Evolutionary conservation across 495 filamentous ascomycete species (phyloP).

Genomic region (Copromyces sp.): DNA sequence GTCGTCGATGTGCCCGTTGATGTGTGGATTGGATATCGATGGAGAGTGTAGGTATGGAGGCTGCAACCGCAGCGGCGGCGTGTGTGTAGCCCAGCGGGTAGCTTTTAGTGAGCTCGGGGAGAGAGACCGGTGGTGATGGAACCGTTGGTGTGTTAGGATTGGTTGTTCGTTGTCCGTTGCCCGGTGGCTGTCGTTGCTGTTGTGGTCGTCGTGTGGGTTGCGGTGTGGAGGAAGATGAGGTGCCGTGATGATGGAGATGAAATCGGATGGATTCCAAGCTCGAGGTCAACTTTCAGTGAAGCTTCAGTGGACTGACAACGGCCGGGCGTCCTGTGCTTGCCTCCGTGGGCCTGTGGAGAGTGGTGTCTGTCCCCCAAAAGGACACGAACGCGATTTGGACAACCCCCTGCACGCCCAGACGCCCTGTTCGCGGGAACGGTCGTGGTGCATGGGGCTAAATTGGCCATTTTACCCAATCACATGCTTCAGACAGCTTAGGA

Average conservation of each 20-base stretch:
- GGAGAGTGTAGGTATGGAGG: neutral
- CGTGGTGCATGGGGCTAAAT: neutral
- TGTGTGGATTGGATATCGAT: neutral
- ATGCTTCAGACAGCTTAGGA: neutral
- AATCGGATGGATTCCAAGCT: neutral
- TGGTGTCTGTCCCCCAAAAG: slow-evolving; percentile 14
- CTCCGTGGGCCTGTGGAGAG: neutral
- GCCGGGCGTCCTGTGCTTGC: neutral
- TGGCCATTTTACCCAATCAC: neutral
- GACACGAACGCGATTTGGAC: slow-evolving; percentile 31
- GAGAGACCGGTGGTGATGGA: neutral
- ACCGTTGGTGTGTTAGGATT: neutral
- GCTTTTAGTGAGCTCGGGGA: neutral
- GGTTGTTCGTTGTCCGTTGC: neutral
- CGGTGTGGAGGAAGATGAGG: neutral
- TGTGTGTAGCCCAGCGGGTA: neutral
- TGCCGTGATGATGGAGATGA: neutral
- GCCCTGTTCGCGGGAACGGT: neutral
- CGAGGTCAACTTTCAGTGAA: neutral
- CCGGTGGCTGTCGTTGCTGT: neutral
- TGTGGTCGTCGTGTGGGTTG: neutral
- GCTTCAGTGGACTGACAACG: neutral
- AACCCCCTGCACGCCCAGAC: neutral
- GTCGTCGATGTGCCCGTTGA: neutral
- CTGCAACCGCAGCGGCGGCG: slow-evolving; percentile 16